Conservation (phyloP, 2,329 filamentous ascomycete species). For the Chaetomiaceae sp. region DNA sequence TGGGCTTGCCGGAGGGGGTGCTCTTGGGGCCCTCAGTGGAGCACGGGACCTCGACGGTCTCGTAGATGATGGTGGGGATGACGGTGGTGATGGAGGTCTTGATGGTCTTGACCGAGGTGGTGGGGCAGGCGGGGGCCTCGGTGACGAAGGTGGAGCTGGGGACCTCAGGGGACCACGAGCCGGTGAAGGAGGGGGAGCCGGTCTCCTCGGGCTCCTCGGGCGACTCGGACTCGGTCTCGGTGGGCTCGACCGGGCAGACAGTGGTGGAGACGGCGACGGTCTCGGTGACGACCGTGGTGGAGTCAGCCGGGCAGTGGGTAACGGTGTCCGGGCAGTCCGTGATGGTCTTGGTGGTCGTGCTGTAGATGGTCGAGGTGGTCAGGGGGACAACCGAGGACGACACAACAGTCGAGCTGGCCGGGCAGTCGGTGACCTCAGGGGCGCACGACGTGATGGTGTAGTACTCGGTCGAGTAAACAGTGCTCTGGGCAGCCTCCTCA, state of each 20-base stretch:
- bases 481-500: slow-evolving; percentile 32
- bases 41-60: slow-evolving; percentile 43
- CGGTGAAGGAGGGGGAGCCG: slow-evolving; percentile 22
- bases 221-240: background rate
- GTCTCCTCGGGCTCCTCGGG: slow-evolving; percentile 3
- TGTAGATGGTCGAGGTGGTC: slow-evolving; percentile 50
- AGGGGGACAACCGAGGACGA: slow-evolving; percentile 31
- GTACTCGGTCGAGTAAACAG: slow-evolving; percentile 55
- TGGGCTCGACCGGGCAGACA: slow-evolving; percentile 33
- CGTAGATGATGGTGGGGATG: slow-evolving; percentile 51
- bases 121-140: slow-evolving; percentile 32
- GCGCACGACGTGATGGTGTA: slow-evolving; percentile 59
- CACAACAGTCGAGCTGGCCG: slow-evolving; percentile 31
- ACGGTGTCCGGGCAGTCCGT: slow-evolving; percentile 57
- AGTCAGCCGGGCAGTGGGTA: slow-evolving; percentile 55
- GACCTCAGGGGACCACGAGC: slow-evolving; percentile 25
- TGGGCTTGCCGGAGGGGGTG: slow-evolving; percentile 29
- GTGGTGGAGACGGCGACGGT: slow-evolving; percentile 43
- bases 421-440: slow-evolving; percentile 51
- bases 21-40: slow-evolving; percentile 24
- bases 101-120: slow-evolving; percentile 46
- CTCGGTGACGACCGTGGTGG: slow-evolving; percentile 37
- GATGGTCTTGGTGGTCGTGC: slow-evolving; percentile 57
- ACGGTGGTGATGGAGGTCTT: slow-evolving; percentile 55
- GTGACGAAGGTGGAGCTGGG: slow-evolving; percentile 25